These are phyloP conservation scores for Collybiopsis luxurians DNA, from an alignment of 768 basidiomycete species.

Conservation along the genomic window DNA sequence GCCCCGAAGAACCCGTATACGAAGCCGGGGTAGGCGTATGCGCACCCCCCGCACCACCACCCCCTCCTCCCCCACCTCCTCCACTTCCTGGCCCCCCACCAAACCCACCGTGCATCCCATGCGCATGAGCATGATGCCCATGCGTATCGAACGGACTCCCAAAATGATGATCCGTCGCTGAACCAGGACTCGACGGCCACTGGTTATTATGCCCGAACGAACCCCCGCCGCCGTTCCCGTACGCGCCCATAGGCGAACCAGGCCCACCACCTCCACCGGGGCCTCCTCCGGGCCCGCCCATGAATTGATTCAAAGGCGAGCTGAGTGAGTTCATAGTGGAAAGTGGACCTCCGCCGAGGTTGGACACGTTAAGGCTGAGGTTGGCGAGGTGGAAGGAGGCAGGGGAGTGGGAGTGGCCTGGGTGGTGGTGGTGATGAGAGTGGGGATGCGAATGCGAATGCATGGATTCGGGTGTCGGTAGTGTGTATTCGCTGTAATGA, in stretches of 20 bases:
- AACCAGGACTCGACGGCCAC: neutral
- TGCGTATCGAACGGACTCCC: neutral
- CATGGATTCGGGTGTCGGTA: constrained; percentile 39
- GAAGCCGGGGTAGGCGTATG: neutral
- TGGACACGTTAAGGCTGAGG: constrained; percentile 21
- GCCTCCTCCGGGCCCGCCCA: too few relatives aligned
- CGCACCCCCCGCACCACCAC: neutral
- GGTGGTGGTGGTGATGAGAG: constrained; percentile 24
- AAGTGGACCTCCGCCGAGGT: constrained; percentile 12
- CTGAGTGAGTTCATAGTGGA: neutral
- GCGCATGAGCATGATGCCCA: neutral
- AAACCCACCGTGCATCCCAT: neutral
- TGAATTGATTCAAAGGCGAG: neutral
- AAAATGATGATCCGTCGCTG: neutral
- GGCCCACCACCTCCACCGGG: neutral
- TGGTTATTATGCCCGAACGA: neutral
- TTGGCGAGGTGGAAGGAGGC: constrained; percentile 24
- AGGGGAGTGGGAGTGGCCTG: constrained; percentile 27
- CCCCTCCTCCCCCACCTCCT: neutral
- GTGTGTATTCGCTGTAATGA: constrained; percentile 39
- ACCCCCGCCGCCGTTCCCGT: neutral
- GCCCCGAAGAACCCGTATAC: neutral
- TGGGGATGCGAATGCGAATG: constrained; percentile 28
- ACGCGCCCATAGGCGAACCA: neutral
- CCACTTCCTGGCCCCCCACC: neutral